Evolutionary conservation across 2,329 filamentous ascomycete species (phyloP).

Genomic region (Fusarium torulosum): DNA sequence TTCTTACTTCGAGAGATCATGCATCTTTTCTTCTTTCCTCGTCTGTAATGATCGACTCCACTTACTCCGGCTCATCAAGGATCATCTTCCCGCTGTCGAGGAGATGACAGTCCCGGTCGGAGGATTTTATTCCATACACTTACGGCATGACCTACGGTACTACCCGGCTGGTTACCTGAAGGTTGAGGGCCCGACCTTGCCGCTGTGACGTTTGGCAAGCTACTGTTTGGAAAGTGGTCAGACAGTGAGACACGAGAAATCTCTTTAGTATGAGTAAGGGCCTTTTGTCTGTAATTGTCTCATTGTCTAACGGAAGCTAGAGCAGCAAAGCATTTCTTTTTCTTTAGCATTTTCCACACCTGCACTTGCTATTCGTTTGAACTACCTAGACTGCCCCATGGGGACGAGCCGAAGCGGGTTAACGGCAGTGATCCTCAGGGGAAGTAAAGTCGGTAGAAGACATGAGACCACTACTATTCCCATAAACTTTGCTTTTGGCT

Average conservation of each 20-base stretch:
- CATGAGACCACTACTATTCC: neutral
- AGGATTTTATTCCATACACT: neutral
- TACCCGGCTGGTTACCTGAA: neutral
- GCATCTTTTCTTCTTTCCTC: conserved; percentile 11
- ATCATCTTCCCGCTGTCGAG: neutral
- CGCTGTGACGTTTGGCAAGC: neutral
- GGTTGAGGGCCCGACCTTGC: neutral
- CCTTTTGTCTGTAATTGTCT: neutral
- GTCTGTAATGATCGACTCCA: conserved; percentile 6
- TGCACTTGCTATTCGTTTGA: neutral
- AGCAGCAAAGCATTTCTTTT: neutral
- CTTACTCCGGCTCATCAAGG: conserved; percentile 16
- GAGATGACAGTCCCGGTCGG: neutral
- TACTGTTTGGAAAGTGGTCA: neutral
- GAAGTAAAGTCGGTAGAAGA: neutral
- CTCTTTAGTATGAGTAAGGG: neutral
- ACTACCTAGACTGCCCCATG: neutral
- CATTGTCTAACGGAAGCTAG: accelerated
- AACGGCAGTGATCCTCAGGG: conserved; percentile 5
- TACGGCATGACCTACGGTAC: neutral
- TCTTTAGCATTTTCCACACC: accelerated
- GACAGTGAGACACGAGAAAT: neutral
- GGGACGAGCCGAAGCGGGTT: neutral
- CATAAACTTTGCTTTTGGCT: conserved; percentile 10
- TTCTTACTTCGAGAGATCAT: neutral